Evolutionary conservation across 2,329 filamentous ascomycete species (phyloP).

Genomic region (Colletotrichum incanum): DNA sequence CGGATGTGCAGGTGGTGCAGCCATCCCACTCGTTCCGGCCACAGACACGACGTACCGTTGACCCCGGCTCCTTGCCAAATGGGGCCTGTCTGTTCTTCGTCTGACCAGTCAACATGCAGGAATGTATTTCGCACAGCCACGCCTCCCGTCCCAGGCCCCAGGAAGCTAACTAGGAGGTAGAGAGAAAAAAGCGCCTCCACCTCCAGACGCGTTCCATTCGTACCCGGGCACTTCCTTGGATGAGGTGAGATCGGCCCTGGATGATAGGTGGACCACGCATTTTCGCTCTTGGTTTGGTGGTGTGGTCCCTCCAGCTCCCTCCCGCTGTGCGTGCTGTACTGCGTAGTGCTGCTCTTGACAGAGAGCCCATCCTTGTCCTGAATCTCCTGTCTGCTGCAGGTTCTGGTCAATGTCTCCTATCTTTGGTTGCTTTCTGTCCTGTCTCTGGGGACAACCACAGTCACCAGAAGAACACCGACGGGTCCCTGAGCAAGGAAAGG

Average conservation of each 20-base stretch:
- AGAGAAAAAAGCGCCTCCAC: not conserved
- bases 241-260: slow-evolving; percentile 14
- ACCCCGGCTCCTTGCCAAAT: slow-evolving; percentile 22
- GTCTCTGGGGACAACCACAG: slow-evolving; percentile 2
- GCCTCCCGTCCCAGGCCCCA: slow-evolving; percentile 1
- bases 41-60: slow-evolving; percentile 20
- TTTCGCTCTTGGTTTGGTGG: not conserved
- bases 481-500: not conserved
- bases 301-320: slow-evolving; percentile 9
- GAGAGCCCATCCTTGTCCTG: slow-evolving; percentile 12
- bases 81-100: slow-evolving; percentile 10
- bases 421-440: slow-evolving; percentile 34
- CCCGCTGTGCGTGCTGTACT: slow-evolving; percentile 2
- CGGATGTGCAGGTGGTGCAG: not conserved
- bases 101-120: slow-evolving; percentile 28
- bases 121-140: slow-evolving; percentile 33
- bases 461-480: not conserved
- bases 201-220: slow-evolving; percentile 14
- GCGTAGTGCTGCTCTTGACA: slow-evolving; percentile 9
- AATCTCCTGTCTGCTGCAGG: slow-evolving; percentile 29
- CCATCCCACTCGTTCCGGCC: slow-evolving; percentile 8
- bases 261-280: slow-evolving; percentile 4
- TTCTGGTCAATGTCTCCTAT: slow-evolving; percentile 35
- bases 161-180: not conserved
- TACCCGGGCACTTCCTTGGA: slow-evolving; percentile 18